phyloP scores from a whole-genome alignment of 1,139 yeast genomes.

The Debaryomyces subglobosus region DNA sequence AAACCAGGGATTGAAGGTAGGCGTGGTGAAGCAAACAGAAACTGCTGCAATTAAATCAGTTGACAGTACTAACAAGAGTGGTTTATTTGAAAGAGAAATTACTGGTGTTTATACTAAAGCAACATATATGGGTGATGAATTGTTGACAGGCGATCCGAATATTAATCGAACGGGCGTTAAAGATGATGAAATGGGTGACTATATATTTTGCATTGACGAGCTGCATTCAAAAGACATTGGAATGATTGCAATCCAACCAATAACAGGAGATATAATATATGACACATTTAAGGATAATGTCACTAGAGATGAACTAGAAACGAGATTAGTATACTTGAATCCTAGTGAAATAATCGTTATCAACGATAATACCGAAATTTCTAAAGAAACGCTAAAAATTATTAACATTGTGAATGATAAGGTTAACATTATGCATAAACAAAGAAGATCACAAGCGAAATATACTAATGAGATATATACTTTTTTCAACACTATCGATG shows the following conservation, averaged over 20 bases:
- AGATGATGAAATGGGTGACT: conserved; percentile 28
- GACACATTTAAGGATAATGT: conserved; percentile 66
- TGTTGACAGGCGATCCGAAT: conserved; percentile 19
- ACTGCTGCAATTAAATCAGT: conserved; percentile 67
- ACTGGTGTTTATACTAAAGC: conserved; percentile 81
- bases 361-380: conserved; percentile 30
- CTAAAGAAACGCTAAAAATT: conserved; percentile 30
- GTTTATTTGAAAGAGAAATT: conserved; percentile 68
- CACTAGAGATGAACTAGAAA: conserved; percentile 64
- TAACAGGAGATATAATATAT: conserved; percentile 75
- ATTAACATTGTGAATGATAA: conserved; percentile 20
- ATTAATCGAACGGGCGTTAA: conserved; percentile 14
- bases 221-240: conserved; percentile 28
- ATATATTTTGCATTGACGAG: conserved; percentile 34
- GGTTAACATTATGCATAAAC: conserved; percentile 16
- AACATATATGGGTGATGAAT: conserved; percentile 73
- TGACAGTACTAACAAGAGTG: conserved; percentile 46
- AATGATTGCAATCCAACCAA: conserved; percentile 71
- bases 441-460: conserved; percentile 6
- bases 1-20: conserved; percentile 71
- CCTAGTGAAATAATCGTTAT: conserved; percentile 73
- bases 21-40: conserved; percentile 84
- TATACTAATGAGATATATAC: conserved; percentile 19
- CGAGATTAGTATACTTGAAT: conserved; percentile 68
- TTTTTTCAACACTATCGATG: conserved; percentile 17